Base-by-base conservation (phyloP, 2,329 filamentous ascomycete genomes). In the Colletotrichum nymphaeae region DNA sequence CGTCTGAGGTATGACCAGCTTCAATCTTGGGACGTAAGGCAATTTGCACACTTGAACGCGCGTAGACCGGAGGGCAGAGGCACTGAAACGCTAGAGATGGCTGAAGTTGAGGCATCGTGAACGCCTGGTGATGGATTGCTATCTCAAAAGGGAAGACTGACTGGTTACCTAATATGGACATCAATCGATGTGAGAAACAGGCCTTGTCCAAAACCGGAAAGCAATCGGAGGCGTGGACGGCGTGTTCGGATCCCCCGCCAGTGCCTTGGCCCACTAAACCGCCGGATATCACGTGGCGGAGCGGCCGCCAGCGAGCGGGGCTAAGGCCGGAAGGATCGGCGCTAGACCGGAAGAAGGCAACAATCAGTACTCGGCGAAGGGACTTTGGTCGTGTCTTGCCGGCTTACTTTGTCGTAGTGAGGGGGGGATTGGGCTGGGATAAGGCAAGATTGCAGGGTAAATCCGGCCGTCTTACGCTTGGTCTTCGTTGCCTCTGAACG, bases 341-440 rank as follows among this genome's bases (percentile, higher is more conserved):
- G 46, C 71, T 73, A 66, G 60, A 22, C 67, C 55, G 24, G 28
- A 73, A 70, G 67, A 70, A 55, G 70, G 60, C 19, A 73, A 64
- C 60, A 73, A 66, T 73, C 70, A 5, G 35, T 24, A 4, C 32
- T 69, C n/a, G 55, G 49, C 32, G 22, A 14, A 26, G 11, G 42
- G 8, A 5, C 9, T 32, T 49, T 49, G 42, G 42, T 49, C 4
- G 46, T n/a, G 46, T n/a, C 30, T 19, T 35, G 46, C 24, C n/a
- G 4, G 19, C n/a, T 52, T 28, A 64, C 9, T 12, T 9, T n/a
- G 2, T 16, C 19, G 26, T 16, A 22, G 46, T 32, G 11, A 63
- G n/a, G 28, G 6, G 28, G 5, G 6, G 4, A 49, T n/a, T 16
- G 19, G 26, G 22, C 16, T 12, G 19, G 19, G 30, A 30, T 4